Base-by-base conservation (phyloP, 352 stramenopile species). In the Globisporangium heterothallicum region DNA sequence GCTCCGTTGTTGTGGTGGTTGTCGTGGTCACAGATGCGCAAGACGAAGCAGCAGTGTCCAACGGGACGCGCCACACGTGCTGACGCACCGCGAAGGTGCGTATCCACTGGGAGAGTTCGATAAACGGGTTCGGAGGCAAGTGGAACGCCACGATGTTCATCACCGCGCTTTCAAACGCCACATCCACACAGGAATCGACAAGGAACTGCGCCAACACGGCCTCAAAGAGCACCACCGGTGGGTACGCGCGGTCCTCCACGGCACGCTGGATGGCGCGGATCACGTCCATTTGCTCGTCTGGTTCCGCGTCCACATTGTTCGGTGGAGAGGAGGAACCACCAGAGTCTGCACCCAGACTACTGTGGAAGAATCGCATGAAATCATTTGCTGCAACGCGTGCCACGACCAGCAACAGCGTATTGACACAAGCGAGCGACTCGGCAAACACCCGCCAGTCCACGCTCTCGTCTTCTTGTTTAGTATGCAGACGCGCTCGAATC, bases 101-200 rank as follows among this genome's bases (percentile, higher is more conserved):
- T 3, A 83, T 12, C 12, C 71, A 46, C 1, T 16, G 47, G 1
- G 71, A 73, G 22, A 85, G 51, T 6, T 64, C 47, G 26, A 81
- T 51, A 38, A 79, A 83, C 9, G 74, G 71, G 22, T 85, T 83
- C 25, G 74, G 69, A 2, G 72, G 66, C 24, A 83, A 61, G 6
- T 55, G 42, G 30, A 62, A 53, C 10, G 63, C 62, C 4, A 85
- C 63, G 19, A 68, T 71, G 25, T 70, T 74, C 56, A 77, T 76
- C 22, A 81, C 64, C 0, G 74, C 66, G 25, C 69, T 77, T 56
- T 83, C 74, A 9, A 83, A 57, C 6, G 74, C 71, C 2, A 79
- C 36, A 27, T 83, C 74, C 25, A 81, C 38, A 8, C 59, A 65
- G 0, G 62, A 75, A 19, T 83, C 68, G 2, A 79, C 50, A 13